These are phyloP conservation scores for Narthecium ossifragum DNA, from an alignment of 106 monocot species.

Conservation along the genomic window DNA sequence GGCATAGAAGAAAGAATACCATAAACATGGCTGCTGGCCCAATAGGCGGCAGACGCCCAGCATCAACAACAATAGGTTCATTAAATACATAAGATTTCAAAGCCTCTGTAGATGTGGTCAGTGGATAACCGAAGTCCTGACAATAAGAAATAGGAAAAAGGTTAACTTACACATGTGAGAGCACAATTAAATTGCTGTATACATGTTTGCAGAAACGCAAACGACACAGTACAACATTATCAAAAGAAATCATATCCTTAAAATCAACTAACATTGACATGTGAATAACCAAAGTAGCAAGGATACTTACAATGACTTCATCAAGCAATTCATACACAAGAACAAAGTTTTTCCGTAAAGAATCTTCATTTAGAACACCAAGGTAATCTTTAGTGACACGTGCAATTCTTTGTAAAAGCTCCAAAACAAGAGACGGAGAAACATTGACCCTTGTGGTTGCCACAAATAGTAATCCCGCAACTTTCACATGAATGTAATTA, in stretches of 20 bases:
- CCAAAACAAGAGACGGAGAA: constrained; percentile 89
- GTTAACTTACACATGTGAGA: too few species aligned
- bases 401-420: constrained; percentile 95
- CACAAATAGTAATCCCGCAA: constrained; percentile 93
- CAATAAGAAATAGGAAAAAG: constrained; percentile 1
- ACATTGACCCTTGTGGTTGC: constrained; percentile 88
- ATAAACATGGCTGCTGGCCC: constrained; percentile 97
- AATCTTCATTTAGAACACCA: constrained; percentile 98
- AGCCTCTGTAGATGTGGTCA: constrained; percentile 93
- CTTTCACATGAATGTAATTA: constrained; percentile 96
- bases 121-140: constrained; percentile 98
- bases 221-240: neutral
- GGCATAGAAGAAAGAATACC: constrained; percentile 33
- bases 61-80: constrained; percentile 86
- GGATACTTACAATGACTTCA: constrained; percentile 88
- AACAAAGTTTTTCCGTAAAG: constrained; percentile 93
- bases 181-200: too few species aligned
- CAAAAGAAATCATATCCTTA: neutral
- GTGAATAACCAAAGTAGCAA: too few species aligned
- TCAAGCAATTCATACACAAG: constrained; percentile 98
- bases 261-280: neutral
- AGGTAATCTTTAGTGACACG: constrained; percentile 95
- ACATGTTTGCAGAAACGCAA: neutral
- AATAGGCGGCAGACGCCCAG: constrained; percentile 73
- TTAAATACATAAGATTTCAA: constrained; percentile 97